These are phyloP conservation scores for Boletus rex-veris DNA, from an alignment of 768 basidiomycete species.

Conservation along the genomic window DNA sequence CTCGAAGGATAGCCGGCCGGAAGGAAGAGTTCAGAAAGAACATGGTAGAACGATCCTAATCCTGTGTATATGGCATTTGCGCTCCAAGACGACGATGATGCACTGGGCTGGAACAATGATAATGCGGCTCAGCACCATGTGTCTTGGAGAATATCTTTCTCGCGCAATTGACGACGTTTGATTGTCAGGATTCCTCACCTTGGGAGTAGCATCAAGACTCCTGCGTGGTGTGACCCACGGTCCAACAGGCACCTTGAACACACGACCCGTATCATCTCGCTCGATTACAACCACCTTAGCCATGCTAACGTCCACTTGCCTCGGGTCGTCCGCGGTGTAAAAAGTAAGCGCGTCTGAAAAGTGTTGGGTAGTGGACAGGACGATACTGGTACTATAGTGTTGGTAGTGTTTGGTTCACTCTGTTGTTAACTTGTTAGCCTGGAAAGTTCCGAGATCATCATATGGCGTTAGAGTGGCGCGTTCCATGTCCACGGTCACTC, in stretches of 20 bases:
- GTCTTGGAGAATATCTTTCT: not conserved
- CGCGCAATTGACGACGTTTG: not conserved
- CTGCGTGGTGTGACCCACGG: not conserved
- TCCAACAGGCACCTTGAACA: constrained; percentile 15
- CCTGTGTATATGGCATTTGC: not conserved
- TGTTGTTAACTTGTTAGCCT: no score
- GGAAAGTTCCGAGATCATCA: no score
- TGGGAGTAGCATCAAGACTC: not conserved
- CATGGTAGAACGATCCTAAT: constrained; percentile 9
- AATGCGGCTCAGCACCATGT: constrained; percentile 3
- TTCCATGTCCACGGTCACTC: constrained; percentile 5
- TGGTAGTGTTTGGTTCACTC: no score
- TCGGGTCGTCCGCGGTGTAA: not conserved
- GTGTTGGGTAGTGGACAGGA: no score
- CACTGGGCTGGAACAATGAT: not conserved
- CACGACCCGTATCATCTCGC: constrained; percentile 20
- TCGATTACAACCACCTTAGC: constrained; percentile 13
- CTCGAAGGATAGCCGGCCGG: constrained; percentile 60
- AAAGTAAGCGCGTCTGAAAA: no score
- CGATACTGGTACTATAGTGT: no score
- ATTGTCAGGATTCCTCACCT: constrained; percentile 14
- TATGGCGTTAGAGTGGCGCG: constrained; percentile 23
- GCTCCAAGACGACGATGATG: not conserved
- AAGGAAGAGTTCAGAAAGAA: constrained; percentile 44
- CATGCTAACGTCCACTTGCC: not conserved